These are phyloP conservation scores for Chlamydomonas schloesseri DNA, from an alignment of 139 green algal species.

Conservation along the genomic window DNA sequence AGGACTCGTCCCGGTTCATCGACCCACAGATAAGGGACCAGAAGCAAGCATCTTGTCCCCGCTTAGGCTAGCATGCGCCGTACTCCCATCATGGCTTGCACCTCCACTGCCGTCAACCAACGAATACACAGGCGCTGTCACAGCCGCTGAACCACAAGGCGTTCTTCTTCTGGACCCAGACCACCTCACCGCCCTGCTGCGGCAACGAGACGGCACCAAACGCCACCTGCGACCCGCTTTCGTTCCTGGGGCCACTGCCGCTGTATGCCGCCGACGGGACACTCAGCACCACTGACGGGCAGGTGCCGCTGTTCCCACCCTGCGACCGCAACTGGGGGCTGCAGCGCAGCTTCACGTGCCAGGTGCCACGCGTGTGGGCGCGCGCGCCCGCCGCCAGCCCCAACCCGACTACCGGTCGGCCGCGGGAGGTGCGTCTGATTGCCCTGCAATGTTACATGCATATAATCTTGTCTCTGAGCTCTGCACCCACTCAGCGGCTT, in stretches of 20 bases:
- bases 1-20: too few relatives aligned
- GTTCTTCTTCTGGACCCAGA: conserved; percentile 30
- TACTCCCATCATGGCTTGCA: too few relatives aligned
- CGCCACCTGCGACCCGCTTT: neutral
- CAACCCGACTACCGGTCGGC: neutral
- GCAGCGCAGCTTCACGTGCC: neutral
- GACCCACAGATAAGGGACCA: too few relatives aligned
- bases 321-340: conserved; percentile 22
- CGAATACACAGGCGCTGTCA: too few relatives aligned
- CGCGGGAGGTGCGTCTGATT: neutral
- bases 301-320: neutral
- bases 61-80: too few relatives aligned
- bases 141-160: conserved; percentile 22
- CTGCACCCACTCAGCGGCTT: too few relatives aligned
- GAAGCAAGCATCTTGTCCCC: too few relatives aligned
- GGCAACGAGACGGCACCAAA: neutral
- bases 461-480: too few relatives aligned
- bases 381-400: too few relatives aligned
- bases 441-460: too few relatives aligned
- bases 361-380: too few relatives aligned
- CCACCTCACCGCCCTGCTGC: neutral
- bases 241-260: neutral
- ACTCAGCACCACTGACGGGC: neutral
- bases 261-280: neutral
- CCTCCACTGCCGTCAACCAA: too few relatives aligned